Percentiles rank a stretch among this genome's conserved stretches.
These are phyloP conservation scores for Aspergillus mulundensis DNA, from an alignment of 495 filamentous ascomycete species.

Conservation along the genomic window DNA sequence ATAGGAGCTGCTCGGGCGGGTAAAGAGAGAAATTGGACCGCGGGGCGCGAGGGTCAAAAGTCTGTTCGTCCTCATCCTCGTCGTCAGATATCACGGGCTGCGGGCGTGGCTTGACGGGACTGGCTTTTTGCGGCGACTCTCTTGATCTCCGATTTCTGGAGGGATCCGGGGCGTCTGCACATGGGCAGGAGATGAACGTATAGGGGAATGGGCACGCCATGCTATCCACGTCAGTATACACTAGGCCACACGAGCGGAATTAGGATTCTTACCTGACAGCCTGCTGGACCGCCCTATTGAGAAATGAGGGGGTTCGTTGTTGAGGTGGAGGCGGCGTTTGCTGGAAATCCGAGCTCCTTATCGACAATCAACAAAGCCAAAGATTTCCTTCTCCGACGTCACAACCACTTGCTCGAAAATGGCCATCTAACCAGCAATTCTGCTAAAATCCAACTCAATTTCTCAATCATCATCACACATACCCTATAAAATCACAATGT, in stretches of 20 bases:
- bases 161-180: slow-evolving; percentile 56
- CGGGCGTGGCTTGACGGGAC: slow-evolving; percentile 28
- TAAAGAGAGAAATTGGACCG: slow-evolving; percentile 87
- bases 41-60: slow-evolving; percentile 80
- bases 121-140: slow-evolving; percentile 38
- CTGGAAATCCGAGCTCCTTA: not conserved
- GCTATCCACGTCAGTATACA: not conserved
- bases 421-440: not conserved
- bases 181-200: slow-evolving; percentile 89
- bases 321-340: not conserved
- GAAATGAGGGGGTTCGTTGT: not conserved
- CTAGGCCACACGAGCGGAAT: not conserved
- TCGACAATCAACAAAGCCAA: not conserved
- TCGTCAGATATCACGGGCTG: slow-evolving; percentile 37
- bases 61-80: slow-evolving; percentile 63
- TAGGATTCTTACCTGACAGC: not conserved
- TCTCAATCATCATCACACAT: not conserved
- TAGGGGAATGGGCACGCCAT: slow-evolving; percentile 79
- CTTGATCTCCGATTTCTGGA: slow-evolving; percentile 37
- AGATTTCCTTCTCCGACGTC: slow-evolving; percentile 9
- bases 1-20: slow-evolving; percentile 89
- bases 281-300: not conserved
- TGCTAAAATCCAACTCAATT: not conserved
- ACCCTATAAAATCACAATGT: not conserved
- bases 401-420: not conserved